Conservation (phyloP, 257 asterid species). For the Nicotiana tomentosiformis region DNA sequence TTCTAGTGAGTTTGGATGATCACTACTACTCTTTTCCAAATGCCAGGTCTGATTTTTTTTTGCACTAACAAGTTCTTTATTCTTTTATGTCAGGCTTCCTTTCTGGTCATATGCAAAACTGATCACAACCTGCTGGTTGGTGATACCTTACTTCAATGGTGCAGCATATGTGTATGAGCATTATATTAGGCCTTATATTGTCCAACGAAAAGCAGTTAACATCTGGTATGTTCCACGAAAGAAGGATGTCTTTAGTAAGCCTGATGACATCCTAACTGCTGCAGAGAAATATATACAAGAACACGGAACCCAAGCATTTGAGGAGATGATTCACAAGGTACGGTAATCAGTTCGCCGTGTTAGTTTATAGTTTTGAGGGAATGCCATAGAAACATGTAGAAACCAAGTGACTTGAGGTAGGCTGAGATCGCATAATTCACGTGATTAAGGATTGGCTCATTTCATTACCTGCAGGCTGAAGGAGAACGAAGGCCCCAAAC, state of each 20-base stretch:
- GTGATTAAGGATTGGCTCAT: neutral
- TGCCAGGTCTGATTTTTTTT: neutral
- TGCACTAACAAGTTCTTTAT: neutral
- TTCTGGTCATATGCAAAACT: constrained; percentile 89
- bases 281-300: constrained; percentile 70
- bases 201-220: constrained; percentile 58
- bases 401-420: neutral
- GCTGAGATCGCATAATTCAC: neutral
- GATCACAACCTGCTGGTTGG: constrained; percentile 90
- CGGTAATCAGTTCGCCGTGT: neutral
- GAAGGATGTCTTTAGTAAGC: constrained; percentile 55
- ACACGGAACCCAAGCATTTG: constrained; percentile 68
- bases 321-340: constrained; percentile 67
- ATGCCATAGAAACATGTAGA: neutral
- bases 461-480: constrained; percentile 41
- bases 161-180: constrained; percentile 90
- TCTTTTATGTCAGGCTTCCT: constrained; percentile 60
- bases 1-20: neutral
- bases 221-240: constrained; percentile 71
- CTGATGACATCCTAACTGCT: constrained; percentile 73
- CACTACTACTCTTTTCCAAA: neutral
- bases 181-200: constrained; percentile 73
- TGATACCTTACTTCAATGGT: constrained; percentile 91
- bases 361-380: neutral
- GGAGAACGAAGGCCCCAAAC: constrained; percentile 35